phyloP scores from a whole-genome alignment of 352 stramenopile species.

The Pythium folliculosum region DNA sequence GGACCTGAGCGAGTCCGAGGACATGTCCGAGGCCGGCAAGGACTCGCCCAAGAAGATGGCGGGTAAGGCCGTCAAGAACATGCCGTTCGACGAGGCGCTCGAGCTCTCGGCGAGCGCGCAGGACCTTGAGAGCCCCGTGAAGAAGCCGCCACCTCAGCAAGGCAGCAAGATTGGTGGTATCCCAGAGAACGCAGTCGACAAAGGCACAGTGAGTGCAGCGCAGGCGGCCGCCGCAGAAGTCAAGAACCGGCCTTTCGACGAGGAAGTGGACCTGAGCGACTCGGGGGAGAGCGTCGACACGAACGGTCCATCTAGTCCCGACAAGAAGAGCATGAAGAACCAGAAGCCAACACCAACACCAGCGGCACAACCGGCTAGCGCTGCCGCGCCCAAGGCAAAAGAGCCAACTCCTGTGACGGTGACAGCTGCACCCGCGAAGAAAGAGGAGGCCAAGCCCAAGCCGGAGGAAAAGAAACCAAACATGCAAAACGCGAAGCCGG shows the following conservation, averaged over 20 bases:
- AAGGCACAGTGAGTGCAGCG: constrained; percentile 13
- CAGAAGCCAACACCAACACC: constrained; percentile 23
- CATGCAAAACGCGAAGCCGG: constrained; percentile 30
- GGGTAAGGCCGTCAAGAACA: constrained; percentile 62
- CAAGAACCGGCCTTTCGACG: constrained; percentile 88
- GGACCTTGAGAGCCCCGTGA: constrained; percentile 68
- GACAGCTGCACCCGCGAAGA: constrained; percentile 17
- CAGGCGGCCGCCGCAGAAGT: constrained; percentile 43
- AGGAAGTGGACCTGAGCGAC: constrained; percentile 86
- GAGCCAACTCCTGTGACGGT: constrained; percentile 3
- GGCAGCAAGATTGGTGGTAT: constrained; percentile 7
- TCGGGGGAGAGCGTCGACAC: constrained; percentile 86
- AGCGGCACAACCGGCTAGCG: neutral
- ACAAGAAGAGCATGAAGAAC: constrained; percentile 48
- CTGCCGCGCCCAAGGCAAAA: constrained; percentile 19
- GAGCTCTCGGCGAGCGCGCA: constrained; percentile 82
- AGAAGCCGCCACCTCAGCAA: constrained; percentile 25
- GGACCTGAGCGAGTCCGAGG: constrained; percentile 85
- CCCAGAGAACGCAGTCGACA: constrained; percentile 15
- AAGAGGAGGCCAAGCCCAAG: constrained; percentile 34
- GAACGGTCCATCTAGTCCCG: constrained; percentile 65
- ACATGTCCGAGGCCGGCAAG: constrained; percentile 35
- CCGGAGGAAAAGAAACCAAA: constrained; percentile 22
- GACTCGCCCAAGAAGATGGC: constrained; percentile 65
- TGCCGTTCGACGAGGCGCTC: constrained; percentile 81